Evolutionary conservation across 2,329 filamentous ascomycete species (phyloP), one percentile per base, ranked within the genome.

Genomic region (Byssothecium circinans): DNA sequence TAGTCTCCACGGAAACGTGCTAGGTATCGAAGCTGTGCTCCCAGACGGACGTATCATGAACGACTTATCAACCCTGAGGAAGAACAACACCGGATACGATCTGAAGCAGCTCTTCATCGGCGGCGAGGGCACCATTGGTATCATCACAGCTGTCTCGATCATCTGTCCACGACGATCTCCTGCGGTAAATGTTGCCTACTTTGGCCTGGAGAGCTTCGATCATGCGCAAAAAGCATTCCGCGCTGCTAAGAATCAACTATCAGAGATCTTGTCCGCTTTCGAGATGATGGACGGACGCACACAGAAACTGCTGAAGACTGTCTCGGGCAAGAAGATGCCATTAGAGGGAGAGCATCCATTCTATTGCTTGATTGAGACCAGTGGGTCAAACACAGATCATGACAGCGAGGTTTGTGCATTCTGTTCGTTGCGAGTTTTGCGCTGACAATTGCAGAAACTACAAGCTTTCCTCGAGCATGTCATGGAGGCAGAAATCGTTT

Each of bases 51-150:
- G 91, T 6, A 82, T 99, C 58, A 80, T 99, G 37, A 85, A 97
- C 61, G 91, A 96, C 61, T 83, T 99, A 25, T 87, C 84, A 59
- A 91, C 83, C 50, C 78, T 99, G 48, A 85, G 94, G 58, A 99
- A 99, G 79, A 97, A 99, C 79, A 99, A 99, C 76, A 99, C 94
- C 2, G 94, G 94, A 22, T 99, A 97, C 73, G 95, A 99, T 69
- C 74, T 96, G 47, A 96, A 96, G 78, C 92, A 96, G 73, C 81
- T 96, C 29, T 96, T 99, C 70, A 95, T 99, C 62, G 94, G 94
- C 37, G 89, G 86, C 25, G 94, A 99, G 73, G 94, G 94, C 19
- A 97, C 94, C 4, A 87, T 97, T 54, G 94, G 94, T 43, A 88
- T 97, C 63, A 88, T 99, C 62, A 99, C 94, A 15, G 91, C 83